These are phyloP conservation scores for Phytopythium mirpurense DNA, from an alignment of 352 stramenopile species.

Conservation along the genomic window DNA sequence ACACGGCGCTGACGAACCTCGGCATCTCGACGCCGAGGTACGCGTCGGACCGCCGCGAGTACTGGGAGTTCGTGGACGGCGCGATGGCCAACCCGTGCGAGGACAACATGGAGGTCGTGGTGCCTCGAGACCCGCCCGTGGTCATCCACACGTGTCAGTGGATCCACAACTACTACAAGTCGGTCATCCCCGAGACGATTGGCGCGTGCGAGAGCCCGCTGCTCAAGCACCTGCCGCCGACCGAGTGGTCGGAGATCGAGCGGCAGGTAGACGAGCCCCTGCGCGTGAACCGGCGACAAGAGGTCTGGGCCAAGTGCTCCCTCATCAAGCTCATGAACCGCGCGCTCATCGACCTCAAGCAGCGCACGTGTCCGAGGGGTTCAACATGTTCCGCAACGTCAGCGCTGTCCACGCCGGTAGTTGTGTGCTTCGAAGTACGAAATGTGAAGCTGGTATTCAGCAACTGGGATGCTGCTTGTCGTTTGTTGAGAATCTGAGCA, in stretches of 20 bases:
- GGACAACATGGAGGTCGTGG: constrained; percentile 22
- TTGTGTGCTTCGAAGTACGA: too few relatives aligned
- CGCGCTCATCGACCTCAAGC: constrained; percentile 34
- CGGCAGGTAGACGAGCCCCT: constrained; percentile 11
- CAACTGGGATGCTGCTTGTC: too few relatives aligned
- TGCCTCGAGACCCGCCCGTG: constrained; percentile 35
- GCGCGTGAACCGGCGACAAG: constrained; percentile 22
- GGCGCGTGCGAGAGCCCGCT: constrained; percentile 35
- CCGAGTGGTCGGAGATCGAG: constrained; percentile 25
- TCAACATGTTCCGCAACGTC: constrained; percentile 40
- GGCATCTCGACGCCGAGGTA: constrained; percentile 39
- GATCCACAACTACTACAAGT: constrained; percentile 38
- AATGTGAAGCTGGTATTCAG: too few relatives aligned
- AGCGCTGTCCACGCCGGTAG: too few relatives aligned
- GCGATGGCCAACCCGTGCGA: constrained; percentile 35
- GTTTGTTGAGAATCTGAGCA: too few relatives aligned
- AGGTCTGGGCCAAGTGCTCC: constrained; percentile 36
- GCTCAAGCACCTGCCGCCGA: constrained; percentile 30
- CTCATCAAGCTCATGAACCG: constrained; percentile 39
- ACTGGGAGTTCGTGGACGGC: constrained; percentile 37
- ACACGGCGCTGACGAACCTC: constrained; percentile 42
- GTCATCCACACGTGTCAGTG: constrained; percentile 47
- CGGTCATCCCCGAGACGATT: constrained; percentile 34
- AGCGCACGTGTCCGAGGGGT: constrained; percentile 30
- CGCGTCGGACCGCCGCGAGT: constrained; percentile 17